Percentiles rank a stretch among this genome's conserved stretches.
phyloP scores from a whole-genome alignment of 2,329 filamentous ascomycete genomes.

The Aspergillus phoenicis region DNA sequence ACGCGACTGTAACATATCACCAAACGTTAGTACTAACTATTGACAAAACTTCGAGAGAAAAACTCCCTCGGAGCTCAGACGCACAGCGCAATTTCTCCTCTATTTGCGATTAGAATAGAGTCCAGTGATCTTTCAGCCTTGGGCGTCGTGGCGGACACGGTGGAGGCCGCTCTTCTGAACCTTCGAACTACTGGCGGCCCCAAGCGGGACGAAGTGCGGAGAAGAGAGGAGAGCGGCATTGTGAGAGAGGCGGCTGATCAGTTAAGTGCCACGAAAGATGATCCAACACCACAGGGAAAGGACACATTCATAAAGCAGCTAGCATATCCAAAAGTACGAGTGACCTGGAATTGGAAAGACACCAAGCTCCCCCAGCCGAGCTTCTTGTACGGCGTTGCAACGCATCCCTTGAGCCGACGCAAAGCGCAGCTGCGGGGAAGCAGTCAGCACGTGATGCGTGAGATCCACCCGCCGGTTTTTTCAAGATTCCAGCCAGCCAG shows the following conservation, averaged over 20 bases:
- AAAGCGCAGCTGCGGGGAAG: slow-evolving; percentile 44
- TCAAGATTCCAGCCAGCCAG: background rate
- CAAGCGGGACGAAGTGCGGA: slow-evolving; percentile 43
- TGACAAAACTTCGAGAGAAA: background rate
- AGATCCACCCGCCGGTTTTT: slow-evolving; percentile 11
- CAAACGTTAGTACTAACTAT: slow-evolving; percentile 7
- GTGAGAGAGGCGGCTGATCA: slow-evolving; percentile 11
- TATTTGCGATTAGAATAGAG: slow-evolving; percentile 92
- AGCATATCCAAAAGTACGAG: slow-evolving; percentile 15
- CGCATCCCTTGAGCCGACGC: slow-evolving; percentile 35
- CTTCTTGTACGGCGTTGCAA: slow-evolving; percentile 15
- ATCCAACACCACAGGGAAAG: slow-evolving; percentile 14
- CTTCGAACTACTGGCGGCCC: slow-evolving; percentile 32
- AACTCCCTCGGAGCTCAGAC: slow-evolving; percentile 18
- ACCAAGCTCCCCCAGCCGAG: slow-evolving; percentile 3
- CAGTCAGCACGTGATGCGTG: slow-evolving; percentile 24
- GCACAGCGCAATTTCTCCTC: slow-evolving; percentile 88
- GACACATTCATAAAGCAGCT: background rate
- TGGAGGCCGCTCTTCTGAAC: slow-evolving; percentile 34
- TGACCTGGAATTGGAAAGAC: background rate
- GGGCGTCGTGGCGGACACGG: slow-evolving; percentile 27
- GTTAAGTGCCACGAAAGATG: background rate
- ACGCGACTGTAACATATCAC: slow-evolving; percentile 62
- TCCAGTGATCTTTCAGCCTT: slow-evolving; percentile 51
- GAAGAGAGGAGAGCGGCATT: slow-evolving; percentile 44